Base-by-base conservation (phyloP, 192 early-diverging fungal species). In the Coemansia sp. region DNA sequence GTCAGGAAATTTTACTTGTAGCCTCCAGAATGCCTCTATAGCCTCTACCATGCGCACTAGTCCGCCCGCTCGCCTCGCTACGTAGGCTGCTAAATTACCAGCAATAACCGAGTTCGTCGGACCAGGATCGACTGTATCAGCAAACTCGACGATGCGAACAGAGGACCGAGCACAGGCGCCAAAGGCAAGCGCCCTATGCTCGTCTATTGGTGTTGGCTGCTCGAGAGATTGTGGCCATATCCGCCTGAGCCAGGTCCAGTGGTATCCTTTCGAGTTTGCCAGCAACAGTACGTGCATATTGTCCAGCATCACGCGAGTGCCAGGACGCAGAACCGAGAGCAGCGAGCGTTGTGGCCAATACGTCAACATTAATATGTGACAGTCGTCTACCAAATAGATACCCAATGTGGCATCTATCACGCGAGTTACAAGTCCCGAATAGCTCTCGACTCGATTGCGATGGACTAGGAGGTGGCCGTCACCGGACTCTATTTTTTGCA, bases 281-380 rank as follows among this genome's bases (percentile, higher is more conserved):
- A 81, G 60, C 42, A 81, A 38, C 11, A 70, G 44, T 5, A 73
- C 68, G 24, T 81, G 79, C 59, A 72, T 34, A 22, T 73, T 81
- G 3, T 81, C 79, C 19, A 81, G 7, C 22, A 73, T 19, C 20
- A 81, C 68, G 9, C 74, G 74, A 0, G 79, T 70, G 0, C 79
- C 79, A n/a, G 70, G 56, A 4, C 79, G 79, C 55, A 81, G 61
- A 0, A 67, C 61, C 24, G 64, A 41, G 8, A 72, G 24, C 29
- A 75, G 74, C 8, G 74, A 68, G 13, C 76, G 68, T 13, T 56
- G 36, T 5, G 74, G 74, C 79, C 79, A 81, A 55, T 45, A 76
- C 12, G 74, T 62, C 29, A 81, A 60, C 59, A 81, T 60, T 0
- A 76, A 64, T 22, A 81, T 27, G 39, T 81, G 79, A 29, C 64